phyloP scores from a whole-genome alignment of 495 filamentous ascomycete genomes.

The Tetracladium marchalianum region DNA sequence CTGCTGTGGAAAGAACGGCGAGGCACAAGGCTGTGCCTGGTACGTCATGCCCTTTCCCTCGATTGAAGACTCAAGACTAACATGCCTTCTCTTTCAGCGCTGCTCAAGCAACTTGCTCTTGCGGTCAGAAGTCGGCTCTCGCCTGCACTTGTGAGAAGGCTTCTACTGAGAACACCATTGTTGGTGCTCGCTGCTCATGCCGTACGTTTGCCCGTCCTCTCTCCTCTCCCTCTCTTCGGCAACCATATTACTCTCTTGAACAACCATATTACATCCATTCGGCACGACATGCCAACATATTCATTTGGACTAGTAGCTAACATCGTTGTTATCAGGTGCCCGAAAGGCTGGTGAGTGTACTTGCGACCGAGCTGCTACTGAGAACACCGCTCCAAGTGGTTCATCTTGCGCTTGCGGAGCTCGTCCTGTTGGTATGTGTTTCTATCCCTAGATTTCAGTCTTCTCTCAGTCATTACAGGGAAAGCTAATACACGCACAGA shows the following conservation, averaged over 20 bases:
- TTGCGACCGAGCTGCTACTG: conserved; percentile 60
- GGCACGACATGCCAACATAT: background rate
- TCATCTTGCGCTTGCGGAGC: conserved; percentile 67
- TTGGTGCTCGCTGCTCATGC: conserved; percentile 78
- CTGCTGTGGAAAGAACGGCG: conserved; percentile 39
- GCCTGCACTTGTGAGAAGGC: conserved; percentile 80
- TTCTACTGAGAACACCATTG: conserved; percentile 57
- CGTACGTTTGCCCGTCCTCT: conserved; percentile 24
- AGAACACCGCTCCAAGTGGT: conserved; percentile 56
- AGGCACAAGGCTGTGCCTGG: conserved; percentile 34
- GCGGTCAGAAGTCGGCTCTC: conserved; percentile 76
- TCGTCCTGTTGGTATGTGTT: conserved; percentile 52
- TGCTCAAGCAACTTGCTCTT: conserved; percentile 60
- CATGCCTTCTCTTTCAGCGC: conserved; percentile 31
- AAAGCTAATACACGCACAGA: conserved; percentile 30
- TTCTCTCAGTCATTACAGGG: background rate
- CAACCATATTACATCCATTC: no score
- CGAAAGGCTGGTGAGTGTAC: conserved; percentile 75
- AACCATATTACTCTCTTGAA: no score
- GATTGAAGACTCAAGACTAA: conserved; percentile 3
- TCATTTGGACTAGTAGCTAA: background rate
- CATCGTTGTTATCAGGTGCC: conserved; percentile 11
- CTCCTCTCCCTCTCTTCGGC: no score
- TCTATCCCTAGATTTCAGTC: background rate
- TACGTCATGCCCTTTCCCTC: conserved; percentile 20